These are phyloP conservation scores for Trichoderma gracile DNA, from an alignment of 2,329 filamentous ascomycete species.

Conservation along the genomic window DNA sequence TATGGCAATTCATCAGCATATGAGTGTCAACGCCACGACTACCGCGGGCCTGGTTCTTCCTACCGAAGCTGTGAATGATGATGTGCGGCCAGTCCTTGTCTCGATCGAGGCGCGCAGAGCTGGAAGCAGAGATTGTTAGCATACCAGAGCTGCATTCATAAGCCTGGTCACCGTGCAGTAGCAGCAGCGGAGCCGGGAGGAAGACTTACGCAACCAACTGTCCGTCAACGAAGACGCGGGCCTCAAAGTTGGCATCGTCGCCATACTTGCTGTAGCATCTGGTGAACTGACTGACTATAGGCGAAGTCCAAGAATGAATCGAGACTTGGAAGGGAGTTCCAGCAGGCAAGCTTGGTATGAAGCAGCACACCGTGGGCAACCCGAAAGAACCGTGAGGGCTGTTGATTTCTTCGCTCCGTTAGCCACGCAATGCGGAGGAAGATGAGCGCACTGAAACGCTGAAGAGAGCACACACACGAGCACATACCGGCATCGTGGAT, in stretches of 20 bases:
- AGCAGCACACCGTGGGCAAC: slow-evolving; percentile 69
- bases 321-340: slow-evolving; percentile 69
- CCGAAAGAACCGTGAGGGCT: slow-evolving; percentile 50
- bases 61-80: slow-evolving; percentile 49
- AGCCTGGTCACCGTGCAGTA: too few relatives aligned
- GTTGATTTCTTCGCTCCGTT: slow-evolving; percentile 48
- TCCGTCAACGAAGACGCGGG: slow-evolving; percentile 69
- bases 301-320: slow-evolving; percentile 70
- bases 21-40: background rate
- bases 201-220: slow-evolving; percentile 55
- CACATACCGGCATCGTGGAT: slow-evolving; percentile 52
- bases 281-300: slow-evolving; percentile 59
- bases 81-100: slow-evolving; percentile 53
- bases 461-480: slow-evolving; percentile 33
- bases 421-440: background rate
- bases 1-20: slow-evolving; percentile 30
- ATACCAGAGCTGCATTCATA: background rate
- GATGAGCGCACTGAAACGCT: too few relatives aligned
- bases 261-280: slow-evolving; percentile 57
- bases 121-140: slow-evolving; percentile 33
- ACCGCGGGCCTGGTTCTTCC: slow-evolving; percentile 6
- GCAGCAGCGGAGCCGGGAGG: background rate
- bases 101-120: slow-evolving; percentile 57
- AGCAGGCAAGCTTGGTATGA: slow-evolving; percentile 63
- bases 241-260: slow-evolving; percentile 62